Conservation (phyloP, 805 yeast species). For the Jamesozyma spencerorum region DNA sequence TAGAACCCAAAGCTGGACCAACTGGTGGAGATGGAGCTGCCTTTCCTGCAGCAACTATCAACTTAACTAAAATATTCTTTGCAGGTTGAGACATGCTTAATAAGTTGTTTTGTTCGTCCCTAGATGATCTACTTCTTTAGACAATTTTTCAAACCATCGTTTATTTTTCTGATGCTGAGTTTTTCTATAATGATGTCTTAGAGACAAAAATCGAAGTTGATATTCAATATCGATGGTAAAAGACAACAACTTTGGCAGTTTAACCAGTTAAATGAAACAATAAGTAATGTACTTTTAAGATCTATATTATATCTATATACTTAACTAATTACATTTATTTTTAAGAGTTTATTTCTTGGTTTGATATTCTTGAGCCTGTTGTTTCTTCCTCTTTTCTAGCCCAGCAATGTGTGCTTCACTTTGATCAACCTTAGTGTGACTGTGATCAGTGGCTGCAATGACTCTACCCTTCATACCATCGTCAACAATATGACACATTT, state of each 20-base stretch:
- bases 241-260: no score
- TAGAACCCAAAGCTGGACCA: conserved; percentile 97
- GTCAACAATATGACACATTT: conserved; percentile 51
- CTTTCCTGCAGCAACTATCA: conserved; percentile 92
- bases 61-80: conserved; percentile 67
- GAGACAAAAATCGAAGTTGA: no score
- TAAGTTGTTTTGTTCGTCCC: background rate
- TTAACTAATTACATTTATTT: background rate
- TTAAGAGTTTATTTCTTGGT: background rate
- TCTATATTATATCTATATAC: background rate
- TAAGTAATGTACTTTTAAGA: no score
- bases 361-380: conserved; percentile 4
- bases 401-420: conserved; percentile 94
- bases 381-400: conserved; percentile 70
- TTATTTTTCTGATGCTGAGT: no score
- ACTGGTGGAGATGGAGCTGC: conserved; percentile 99
- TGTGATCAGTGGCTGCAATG: conserved; percentile 48
- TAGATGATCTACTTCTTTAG: no score
- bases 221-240: no score
- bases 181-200: no score
- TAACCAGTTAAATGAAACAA: no score
- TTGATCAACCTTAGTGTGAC: conserved; percentile 83
- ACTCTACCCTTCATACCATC: conserved; percentile 34
- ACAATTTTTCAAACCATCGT: no score
- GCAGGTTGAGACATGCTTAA: conserved; percentile 29